Conservation (phyloP, 192 early-diverging fungal genomes). For the Chytriomyces hyalinus region DNA sequence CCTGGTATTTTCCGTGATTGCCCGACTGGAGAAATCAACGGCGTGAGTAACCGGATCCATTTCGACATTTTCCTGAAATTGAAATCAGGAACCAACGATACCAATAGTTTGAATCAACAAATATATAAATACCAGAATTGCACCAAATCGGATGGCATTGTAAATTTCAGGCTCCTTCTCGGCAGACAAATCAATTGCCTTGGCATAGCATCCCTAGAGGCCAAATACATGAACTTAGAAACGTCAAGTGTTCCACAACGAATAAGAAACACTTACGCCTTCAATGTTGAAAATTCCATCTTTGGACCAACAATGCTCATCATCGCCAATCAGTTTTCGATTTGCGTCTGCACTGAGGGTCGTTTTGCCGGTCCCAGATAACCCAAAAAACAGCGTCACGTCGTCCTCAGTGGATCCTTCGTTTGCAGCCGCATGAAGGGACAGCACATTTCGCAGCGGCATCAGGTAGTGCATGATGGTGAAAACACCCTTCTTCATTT, state of each 20-base stretch:
- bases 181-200: slow-evolving; percentile 86
- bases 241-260: not conserved
- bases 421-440: slow-evolving; percentile 88
- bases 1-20: slow-evolving; percentile 88
- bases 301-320: slow-evolving; percentile 96
- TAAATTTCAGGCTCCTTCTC: slow-evolving; percentile 97
- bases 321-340: slow-evolving; percentile 88
- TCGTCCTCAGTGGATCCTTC: slow-evolving; percentile 58
- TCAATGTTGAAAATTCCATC: slow-evolving; percentile 94
- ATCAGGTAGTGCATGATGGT: slow-evolving; percentile 97
- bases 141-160: slow-evolving; percentile 86
- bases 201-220: slow-evolving; percentile 85
- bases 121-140: slow-evolving; percentile 57
- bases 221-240: not conserved
- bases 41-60: slow-evolving; percentile 66
- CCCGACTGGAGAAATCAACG: slow-evolving; percentile 78
- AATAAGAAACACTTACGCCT: slow-evolving; percentile 47
- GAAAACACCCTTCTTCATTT: slow-evolving; percentile 62
- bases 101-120: too few species aligned
- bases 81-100: too few species aligned
- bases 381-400: slow-evolving; percentile 88
- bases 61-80: slow-evolving; percentile 74
- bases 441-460: slow-evolving; percentile 81
- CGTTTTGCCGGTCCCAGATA: slow-evolving; percentile 94
- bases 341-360: slow-evolving; percentile 87